Base-by-base conservation (phyloP, 163 green algal species). In the Trebouxiophyceae sp. region DNA sequence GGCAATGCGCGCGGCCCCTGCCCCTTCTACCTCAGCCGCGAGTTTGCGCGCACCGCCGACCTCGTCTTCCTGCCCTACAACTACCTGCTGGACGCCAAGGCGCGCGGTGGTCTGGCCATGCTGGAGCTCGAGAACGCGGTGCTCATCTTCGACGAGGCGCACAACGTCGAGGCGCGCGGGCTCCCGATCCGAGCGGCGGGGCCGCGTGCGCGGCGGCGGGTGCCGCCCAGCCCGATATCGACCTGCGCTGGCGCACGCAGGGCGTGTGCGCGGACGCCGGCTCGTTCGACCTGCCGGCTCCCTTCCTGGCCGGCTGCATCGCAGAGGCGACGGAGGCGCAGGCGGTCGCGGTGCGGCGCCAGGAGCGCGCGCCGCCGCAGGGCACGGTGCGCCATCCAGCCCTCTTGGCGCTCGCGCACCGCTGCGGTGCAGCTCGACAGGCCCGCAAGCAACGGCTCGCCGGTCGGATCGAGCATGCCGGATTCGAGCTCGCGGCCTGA, bases 41-140 rank as follows among this genome's bases (percentile, higher is more conserved):
- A 79, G 29, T 66, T 91, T 60, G 72, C 76, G 0, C n/a, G 59
- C 4, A 79, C 67, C 8, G 89, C 89, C 6, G 88, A 98, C 44
- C 75, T 99, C 7, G 70, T 98, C 3, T 96, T 99, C 76, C 86
- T 97, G 80, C 93, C 93, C 0, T 99, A 99, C 86, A 97, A 97
- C 74, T 98, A 98, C 77, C 74, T 99, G 16, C 77, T 98, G 33
- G 91, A 98, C 54, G 39, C 66, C n/a, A 73, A 72, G 61, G 81
- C 63, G 12, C 63, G 81, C 22, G 44, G 24, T 22, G 75, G 76
- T 29, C 67, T 88, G 54, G 47, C 65, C 61, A 72, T 58, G 29
- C 68, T 93, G 22, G 67, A 80, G 33, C 89, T 88, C 82, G 55
- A 77, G 8, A 80, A 83, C 56, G 70, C 84, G 0, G 72, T 97